Evolutionary conservation across 345 rosid species (phyloP).

Genomic region (Boechera stricta): DNA sequence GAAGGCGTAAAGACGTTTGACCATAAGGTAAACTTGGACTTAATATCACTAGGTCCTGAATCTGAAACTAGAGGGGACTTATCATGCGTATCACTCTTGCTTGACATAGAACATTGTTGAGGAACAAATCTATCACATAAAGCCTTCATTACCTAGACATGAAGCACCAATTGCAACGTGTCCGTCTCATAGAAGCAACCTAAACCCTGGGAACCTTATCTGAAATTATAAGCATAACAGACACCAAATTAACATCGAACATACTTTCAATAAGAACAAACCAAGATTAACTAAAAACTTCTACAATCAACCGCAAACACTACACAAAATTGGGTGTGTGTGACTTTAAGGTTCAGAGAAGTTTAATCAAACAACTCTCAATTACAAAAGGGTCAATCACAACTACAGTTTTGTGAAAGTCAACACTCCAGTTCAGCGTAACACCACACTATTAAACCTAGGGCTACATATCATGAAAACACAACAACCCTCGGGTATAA

Average conservation of each 20-base stretch:
- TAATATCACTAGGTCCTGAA: constrained; percentile 56
- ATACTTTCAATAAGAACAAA: neutral
- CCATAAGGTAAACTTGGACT: constrained; percentile 57
- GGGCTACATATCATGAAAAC: neutral
- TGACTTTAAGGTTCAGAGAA: neutral
- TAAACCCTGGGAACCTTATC: constrained; percentile 32
- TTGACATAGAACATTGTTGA: constrained; percentile 53
- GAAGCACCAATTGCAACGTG: constrained; percentile 35
- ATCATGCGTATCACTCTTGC: constrained; percentile 46
- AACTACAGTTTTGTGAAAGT: neutral
- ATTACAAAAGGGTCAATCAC: neutral
- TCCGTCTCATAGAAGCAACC: constrained; percentile 39
- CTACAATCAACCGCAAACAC: neutral
- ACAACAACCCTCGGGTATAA: neutral
- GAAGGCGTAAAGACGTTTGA: constrained; percentile 68
- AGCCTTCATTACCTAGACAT: constrained; percentile 77
- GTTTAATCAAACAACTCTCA: neutral
- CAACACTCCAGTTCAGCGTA: neutral
- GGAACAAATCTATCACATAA: constrained; percentile 59
- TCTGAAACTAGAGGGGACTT: constrained; percentile 59
- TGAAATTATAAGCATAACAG: constrained; percentile 20
- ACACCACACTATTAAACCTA: neutral
- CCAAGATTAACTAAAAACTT: too few relatives aligned
- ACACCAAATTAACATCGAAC: constrained; percentile 18
- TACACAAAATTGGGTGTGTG: neutral